A percentile compares a stretch with the other conserved stretches of the same genome.
These are phyloP conservation scores for Lactarius vividus DNA, from an alignment of 768 basidiomycete genomes.

Conservation along the genomic window DNA sequence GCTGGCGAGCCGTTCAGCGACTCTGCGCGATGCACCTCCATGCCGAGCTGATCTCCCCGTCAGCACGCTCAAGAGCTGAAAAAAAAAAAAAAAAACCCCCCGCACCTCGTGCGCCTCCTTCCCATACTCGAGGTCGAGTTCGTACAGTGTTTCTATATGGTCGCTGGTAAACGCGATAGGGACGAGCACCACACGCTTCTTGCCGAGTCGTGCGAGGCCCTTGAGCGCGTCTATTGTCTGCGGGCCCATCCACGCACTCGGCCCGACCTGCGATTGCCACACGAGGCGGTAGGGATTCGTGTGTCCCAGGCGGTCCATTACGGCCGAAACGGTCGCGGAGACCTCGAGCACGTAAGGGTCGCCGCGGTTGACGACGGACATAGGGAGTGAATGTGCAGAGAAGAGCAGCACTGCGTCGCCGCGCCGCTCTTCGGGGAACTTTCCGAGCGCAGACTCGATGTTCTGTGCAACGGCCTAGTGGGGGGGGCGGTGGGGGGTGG, in stretches of 20 bases:
- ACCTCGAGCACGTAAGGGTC: slow-evolving; percentile 97
- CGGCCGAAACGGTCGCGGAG: slow-evolving; percentile 87
- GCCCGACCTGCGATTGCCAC: slow-evolving; percentile 98
- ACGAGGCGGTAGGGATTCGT: slow-evolving; percentile 89
- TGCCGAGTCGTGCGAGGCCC: slow-evolving; percentile 73
- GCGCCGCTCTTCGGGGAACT: slow-evolving; percentile 71
- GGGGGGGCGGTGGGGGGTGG: background rate
- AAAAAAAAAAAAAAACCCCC: background rate
- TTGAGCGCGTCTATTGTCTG: slow-evolving; percentile 92
- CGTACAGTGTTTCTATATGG: slow-evolving; percentile 98
- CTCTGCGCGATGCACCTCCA: slow-evolving; percentile 84
- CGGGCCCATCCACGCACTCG: slow-evolving; percentile 97
- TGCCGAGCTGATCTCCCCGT: slow-evolving; percentile 65
- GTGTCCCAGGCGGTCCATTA: slow-evolving; percentile 83
- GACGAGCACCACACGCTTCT: slow-evolving; percentile 76
- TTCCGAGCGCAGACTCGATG: slow-evolving; percentile 74
- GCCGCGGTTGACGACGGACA: slow-evolving; percentile 98
- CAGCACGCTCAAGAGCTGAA: background rate
- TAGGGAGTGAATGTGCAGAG: slow-evolving; percentile 96
- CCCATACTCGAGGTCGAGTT: slow-evolving; percentile 91
- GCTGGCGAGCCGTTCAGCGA: slow-evolving; percentile 95
- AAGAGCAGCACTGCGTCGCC: slow-evolving; percentile 82
- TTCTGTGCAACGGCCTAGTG: slow-evolving; percentile 85
- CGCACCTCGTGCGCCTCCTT: slow-evolving; percentile 88
- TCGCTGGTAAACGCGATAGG: slow-evolving; percentile 99